Conservation (phyloP, 495 filamentous ascomycete genomes). For the Bryoglossum gracile region DNA sequence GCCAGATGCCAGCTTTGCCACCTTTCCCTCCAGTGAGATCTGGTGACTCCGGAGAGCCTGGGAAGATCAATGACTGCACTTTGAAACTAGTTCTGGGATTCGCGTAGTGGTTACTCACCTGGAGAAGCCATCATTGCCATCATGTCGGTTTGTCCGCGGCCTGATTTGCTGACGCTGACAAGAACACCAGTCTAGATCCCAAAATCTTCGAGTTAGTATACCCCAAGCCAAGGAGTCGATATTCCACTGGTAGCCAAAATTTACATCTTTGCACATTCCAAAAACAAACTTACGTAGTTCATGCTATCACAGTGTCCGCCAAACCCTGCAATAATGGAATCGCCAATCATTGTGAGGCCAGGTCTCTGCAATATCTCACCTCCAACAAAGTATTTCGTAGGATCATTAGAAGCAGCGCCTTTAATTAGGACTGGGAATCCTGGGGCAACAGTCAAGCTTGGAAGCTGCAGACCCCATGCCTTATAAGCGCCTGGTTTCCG, state of each 20-base stretch:
- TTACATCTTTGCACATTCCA: too few species aligned
- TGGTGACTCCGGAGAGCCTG: too few species aligned
- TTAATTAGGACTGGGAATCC: slow-evolving; percentile 18
- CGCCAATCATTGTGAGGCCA: slow-evolving; percentile 26
- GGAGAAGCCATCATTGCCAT: not conserved
- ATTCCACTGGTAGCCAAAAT: too few species aligned
- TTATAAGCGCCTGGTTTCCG: too few species aligned
- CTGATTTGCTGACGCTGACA: slow-evolving; percentile 28
- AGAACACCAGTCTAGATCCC: slow-evolving; percentile 36
- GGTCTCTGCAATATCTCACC: slow-evolving; percentile 28
- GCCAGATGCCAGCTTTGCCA: slow-evolving; percentile 38
- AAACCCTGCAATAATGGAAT: slow-evolving; percentile 33
- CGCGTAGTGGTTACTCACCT: slow-evolving; percentile 21
- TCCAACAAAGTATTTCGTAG: slow-evolving; percentile 21
- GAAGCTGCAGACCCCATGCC: too few species aligned
- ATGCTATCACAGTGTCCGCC: slow-evolving; percentile 38
- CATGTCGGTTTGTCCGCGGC: slow-evolving; percentile 1
- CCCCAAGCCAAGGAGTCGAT: too few species aligned
- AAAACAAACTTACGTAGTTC: too few species aligned
- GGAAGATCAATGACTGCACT: too few species aligned
- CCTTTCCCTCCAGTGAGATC: too few species aligned
- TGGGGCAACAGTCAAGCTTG: slow-evolving; percentile 11
- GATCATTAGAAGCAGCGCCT: slow-evolving; percentile 22
- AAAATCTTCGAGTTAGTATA: too few species aligned
- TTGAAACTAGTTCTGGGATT: slow-evolving; percentile 16